Base-by-base conservation (phyloP, 75 land plant genomes). In the Chamaecyparis obtusa region DNA sequence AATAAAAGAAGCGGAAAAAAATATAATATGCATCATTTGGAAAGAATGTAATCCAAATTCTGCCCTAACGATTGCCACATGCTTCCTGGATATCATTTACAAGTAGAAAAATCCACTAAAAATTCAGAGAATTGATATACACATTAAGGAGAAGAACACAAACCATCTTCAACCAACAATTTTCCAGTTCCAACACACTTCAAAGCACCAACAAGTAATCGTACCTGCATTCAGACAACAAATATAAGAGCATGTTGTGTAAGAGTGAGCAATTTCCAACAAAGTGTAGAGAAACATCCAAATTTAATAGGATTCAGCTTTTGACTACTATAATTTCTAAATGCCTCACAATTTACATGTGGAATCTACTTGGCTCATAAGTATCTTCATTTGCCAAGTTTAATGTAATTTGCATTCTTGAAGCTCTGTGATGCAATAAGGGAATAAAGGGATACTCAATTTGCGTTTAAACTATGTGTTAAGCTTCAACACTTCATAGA, bases 141-240 rank as follows among this genome's bases (percentile, higher is more conserved):
- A 13, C n/a, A 81, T 16, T 16, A 55, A 84, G 36, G 85, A 64
- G 5, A 79, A 60, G 43, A 49, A 84, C 64, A 86, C 88, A 64
- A 56, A 98, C 99, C 99, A 89, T 95, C 99, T 77, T 89, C 67
- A 84, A 90, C 85, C 14, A 93, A 88, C 16, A 95, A 75, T 0
- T 93, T 91, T 51, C 97, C 95, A 49, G 96, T 87, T 56, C 99
- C 99, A 77, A 94, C 99, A 79, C 87, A 86, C 92, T 98, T 98
- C 13, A 98, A 90, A 69, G 89, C 88, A 60, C 99, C 99, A 85
- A 98, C 99, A 14, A 98, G 86, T 85, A 98, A 86, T 78, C 99
- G 93, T 0, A 98, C 97, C 98, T 98, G 92, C 33, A 72, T 32
- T 24, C 21, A 41, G 30, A 41, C 27, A 43, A 81, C 5, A 21